Conservation (phyloP, 2,329 filamentous ascomycete species). For the Fusarium irregulare region DNA sequence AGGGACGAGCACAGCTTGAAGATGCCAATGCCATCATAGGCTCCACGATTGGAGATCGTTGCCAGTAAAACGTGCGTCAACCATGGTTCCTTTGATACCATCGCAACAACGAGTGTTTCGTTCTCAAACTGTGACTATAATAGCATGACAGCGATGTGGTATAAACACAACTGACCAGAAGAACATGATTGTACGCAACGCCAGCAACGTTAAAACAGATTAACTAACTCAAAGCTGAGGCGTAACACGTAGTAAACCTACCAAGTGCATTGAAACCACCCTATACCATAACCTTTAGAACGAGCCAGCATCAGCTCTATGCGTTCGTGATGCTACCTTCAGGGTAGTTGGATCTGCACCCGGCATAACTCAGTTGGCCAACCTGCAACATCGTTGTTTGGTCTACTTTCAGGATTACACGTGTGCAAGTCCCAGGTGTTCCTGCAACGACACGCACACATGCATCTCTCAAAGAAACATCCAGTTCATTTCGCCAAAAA, state of each 20-base stretch:
- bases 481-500: not conserved
- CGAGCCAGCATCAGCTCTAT: conserved; percentile 18
- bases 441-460: conserved; percentile 28
- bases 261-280: conserved; percentile 6
- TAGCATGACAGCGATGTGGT: not conserved
- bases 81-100: not conserved
- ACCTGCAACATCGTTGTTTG: conserved; percentile 9
- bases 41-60: conserved; percentile 30
- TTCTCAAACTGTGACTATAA: no score
- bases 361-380: conserved; percentile 15
- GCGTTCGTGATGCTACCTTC: conserved; percentile 31
- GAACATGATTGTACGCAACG: not conserved
- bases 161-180: not conserved
- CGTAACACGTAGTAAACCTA: not conserved
- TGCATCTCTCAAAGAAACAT: conserved; percentile 10
- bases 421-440: conserved; percentile 32
- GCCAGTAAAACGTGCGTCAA: conserved; percentile 7
- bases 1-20: conserved; percentile 30
- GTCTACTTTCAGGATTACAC: conserved; percentile 16
- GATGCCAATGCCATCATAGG: conserved; percentile 25
- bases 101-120: conserved; percentile 2
- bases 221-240: not conserved
- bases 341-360: conserved; percentile 33
- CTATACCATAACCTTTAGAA: conserved; percentile 10
- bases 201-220: not conserved